Evolutionary conservation across 306 rosid genomes (phyloP).

Genomic region (Cucurbita maxima): DNA sequence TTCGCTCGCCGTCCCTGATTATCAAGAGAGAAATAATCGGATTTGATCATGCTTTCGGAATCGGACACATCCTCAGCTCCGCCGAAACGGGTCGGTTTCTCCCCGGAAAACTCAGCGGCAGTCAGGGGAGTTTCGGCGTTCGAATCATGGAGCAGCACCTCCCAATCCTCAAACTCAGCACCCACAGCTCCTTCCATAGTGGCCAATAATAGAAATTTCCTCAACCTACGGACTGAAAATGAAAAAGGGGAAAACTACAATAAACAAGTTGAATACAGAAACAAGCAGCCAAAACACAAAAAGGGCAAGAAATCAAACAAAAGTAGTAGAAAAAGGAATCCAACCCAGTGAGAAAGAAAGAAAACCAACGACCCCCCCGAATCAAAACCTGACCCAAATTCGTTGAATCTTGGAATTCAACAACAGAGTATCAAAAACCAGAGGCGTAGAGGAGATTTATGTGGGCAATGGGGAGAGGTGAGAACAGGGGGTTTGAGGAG

Average conservation of each 20-base stretch:
- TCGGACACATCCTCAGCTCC: constrained; percentile 28
- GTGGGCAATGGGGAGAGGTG: background rate
- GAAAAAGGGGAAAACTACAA: background rate
- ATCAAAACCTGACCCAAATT: background rate
- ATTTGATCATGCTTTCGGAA: constrained; percentile 36
- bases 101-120: constrained; percentile 1
- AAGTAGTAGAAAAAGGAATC: background rate
- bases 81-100: constrained; percentile 7
- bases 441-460: background rate
- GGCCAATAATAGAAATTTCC: background rate
- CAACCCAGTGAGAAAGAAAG: background rate
- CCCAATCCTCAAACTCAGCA: constrained; percentile 53
- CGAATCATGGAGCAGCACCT: constrained; percentile 35
- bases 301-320: background rate
- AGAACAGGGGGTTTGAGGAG: background rate
- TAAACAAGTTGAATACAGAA: background rate
- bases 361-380: background rate
- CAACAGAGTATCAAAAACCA: background rate
- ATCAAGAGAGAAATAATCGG: constrained; percentile 47
- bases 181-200: constrained; percentile 29
- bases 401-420: background rate
- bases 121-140: constrained; percentile 7
- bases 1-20: constrained; percentile 17
- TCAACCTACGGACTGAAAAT: background rate
- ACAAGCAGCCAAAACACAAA: background rate